Percentiles rank a stretch among this genome's conserved stretches.
These are phyloP conservation scores for Rhizopogon salebrosus DNA, from an alignment of 768 basidiomycete species.

Conservation along the genomic window DNA sequence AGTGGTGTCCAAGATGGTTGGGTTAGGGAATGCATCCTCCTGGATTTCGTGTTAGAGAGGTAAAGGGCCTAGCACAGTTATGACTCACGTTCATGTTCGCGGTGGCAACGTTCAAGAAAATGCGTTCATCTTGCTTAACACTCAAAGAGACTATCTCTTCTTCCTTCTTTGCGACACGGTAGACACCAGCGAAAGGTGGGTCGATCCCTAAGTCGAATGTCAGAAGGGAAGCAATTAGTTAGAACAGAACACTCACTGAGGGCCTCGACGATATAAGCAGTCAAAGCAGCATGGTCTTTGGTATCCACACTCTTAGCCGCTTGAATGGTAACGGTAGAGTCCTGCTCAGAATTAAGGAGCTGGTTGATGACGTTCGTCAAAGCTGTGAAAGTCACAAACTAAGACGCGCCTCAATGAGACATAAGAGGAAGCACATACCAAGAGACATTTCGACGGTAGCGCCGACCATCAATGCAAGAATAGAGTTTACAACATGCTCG, in stretches of 20 bases:
- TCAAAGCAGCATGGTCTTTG: slow-evolving; percentile 36
- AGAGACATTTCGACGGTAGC: slow-evolving; percentile 66
- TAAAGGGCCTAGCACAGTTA: not conserved
- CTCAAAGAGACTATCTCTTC: slow-evolving; percentile 36
- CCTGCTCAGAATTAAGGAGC: slow-evolving; percentile 50
- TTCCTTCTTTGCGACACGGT: slow-evolving; percentile 48
- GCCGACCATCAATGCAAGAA: slow-evolving; percentile 67
- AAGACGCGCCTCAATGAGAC: not conserved
- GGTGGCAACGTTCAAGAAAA: slow-evolving; percentile 58
- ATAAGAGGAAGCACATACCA: slow-evolving; percentile 32
- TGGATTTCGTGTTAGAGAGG: slow-evolving; percentile 18
- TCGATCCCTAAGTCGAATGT: slow-evolving; percentile 49
- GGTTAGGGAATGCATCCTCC: slow-evolving; percentile 48
- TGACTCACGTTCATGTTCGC: slow-evolving; percentile 55
- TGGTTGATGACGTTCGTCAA: slow-evolving; percentile 62
- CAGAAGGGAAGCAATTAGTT: not conserved
- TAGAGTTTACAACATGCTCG: slow-evolving; percentile 62
- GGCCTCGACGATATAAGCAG: slow-evolving; percentile 62
- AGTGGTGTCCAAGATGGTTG: slow-evolving; percentile 37
- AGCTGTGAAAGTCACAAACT: slow-evolving; percentile 30
- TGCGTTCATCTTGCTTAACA: slow-evolving; percentile 42
- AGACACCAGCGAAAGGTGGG: slow-evolving; percentile 67
- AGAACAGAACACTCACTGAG: slow-evolving; percentile 45
- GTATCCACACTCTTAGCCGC: slow-evolving; percentile 22
- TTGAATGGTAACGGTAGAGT: slow-evolving; percentile 31